Conservation (phyloP, 139 green algal species). For the Ostreobium quekettii region DNA sequence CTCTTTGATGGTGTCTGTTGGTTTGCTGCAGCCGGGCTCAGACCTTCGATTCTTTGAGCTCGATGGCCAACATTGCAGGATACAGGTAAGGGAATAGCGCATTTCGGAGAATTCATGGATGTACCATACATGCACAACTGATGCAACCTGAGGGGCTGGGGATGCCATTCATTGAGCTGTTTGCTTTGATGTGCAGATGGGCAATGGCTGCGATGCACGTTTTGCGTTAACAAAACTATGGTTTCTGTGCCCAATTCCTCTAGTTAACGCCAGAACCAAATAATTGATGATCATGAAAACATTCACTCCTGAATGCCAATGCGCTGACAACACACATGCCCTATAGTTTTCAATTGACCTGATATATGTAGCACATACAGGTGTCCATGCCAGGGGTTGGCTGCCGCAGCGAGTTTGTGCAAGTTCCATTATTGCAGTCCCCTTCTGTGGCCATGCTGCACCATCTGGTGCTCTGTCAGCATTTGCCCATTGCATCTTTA, state of each 20-base stretch:
- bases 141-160: not conserved
- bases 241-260: not conserved
- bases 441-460: too few species aligned
- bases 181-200: not conserved
- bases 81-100: conserved; percentile 37
- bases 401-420: too few species aligned
- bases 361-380: too few species aligned
- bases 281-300: too few species aligned
- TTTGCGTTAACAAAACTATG: not conserved
- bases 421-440: too few species aligned
- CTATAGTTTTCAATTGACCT: too few species aligned
- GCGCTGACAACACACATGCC: too few species aligned
- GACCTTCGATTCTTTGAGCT: conserved; percentile 73
- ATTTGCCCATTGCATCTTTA: too few species aligned
- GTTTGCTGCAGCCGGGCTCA: conserved; percentile 46
- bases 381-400: too few species aligned
- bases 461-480: too few species aligned
- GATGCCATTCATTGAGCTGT: not conserved
- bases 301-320: too few species aligned
- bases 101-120: not conserved
- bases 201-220: not conserved
- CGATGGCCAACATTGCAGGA: conserved; percentile 80
- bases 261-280: not conserved
- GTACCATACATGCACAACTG: not conserved
- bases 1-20: not conserved